Evolutionary conservation across 495 filamentous ascomycete species (phyloP).

Genomic region (Penicillium daleae): DNA sequence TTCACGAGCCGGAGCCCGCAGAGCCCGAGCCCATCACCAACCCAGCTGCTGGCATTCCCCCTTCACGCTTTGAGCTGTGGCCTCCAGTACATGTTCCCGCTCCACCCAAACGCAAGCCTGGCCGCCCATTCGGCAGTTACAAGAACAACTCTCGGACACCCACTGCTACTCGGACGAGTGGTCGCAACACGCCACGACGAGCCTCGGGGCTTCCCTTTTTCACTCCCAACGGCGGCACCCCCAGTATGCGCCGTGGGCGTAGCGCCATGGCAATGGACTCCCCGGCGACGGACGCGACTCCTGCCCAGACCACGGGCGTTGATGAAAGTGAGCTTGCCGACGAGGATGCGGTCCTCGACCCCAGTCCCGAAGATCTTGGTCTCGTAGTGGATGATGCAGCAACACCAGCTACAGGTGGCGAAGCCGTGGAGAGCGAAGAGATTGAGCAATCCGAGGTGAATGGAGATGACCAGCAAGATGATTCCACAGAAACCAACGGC

Average conservation of each 20-base stretch:
- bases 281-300: conserved; percentile 33
- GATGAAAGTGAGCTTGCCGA: conserved; percentile 17
- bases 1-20: conserved; percentile 23
- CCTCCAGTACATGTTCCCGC: conserved; percentile 69
- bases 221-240: conserved; percentile 31
- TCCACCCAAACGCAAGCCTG: conserved; percentile 45
- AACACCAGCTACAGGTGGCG: background rate
- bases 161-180: conserved; percentile 35
- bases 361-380: conserved; percentile 18
- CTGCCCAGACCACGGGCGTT: conserved; percentile 24
- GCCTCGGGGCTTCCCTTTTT: conserved; percentile 33
- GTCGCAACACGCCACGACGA: conserved; percentile 45
- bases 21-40: conserved; percentile 22
- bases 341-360: conserved; percentile 36
- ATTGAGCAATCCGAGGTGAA: conserved; percentile 4
- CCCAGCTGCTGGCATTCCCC: conserved; percentile 62
- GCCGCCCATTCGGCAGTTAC: conserved; percentile 48
- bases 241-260: conserved; percentile 42
- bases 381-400: conserved; percentile 9
- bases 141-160: conserved; percentile 32
- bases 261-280: conserved; percentile 41
- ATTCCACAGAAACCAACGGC: conserved; percentile 29
- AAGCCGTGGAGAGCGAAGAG: conserved; percentile 6
- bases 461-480: conserved; percentile 11
- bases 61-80: conserved; percentile 82